phyloP scores from a whole-genome alignment of 2,329 filamentous ascomycete genomes.

The Pestalotiopsis sp. region DNA sequence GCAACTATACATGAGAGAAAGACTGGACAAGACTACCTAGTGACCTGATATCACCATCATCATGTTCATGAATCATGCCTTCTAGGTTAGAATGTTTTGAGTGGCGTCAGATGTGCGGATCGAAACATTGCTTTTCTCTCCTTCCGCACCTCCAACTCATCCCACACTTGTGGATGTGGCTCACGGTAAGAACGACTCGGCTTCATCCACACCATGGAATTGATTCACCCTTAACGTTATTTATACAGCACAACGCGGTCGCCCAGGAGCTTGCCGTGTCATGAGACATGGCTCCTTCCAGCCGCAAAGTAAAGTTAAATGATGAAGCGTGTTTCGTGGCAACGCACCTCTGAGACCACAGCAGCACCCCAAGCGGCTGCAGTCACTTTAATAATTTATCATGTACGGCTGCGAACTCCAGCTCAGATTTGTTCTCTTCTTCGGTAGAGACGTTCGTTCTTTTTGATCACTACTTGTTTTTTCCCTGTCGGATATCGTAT shows the following conservation, averaged over 20 bases:
- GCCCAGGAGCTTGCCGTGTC: not conserved
- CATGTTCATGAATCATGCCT: not conserved
- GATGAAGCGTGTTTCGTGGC: not conserved
- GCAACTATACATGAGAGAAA: not conserved
- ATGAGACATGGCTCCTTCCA: not conserved
- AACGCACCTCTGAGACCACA: not conserved
- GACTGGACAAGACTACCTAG: not conserved
- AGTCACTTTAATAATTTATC: not conserved
- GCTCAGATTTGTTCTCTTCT: not conserved
- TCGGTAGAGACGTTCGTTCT: not conserved
- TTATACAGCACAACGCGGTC: not conserved
- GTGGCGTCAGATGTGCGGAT: not conserved
- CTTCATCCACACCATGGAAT: not conserved
- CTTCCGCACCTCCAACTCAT: not conserved
- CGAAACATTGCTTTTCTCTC: not conserved
- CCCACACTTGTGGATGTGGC: not conserved
- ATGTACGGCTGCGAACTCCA: not conserved
- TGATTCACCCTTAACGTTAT: not conserved
- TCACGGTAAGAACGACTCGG: not conserved
- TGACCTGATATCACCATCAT: not conserved
- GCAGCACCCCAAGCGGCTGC: not conserved
- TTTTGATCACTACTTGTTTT: not conserved
- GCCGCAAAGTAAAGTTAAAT: not conserved
- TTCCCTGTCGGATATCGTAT: not conserved
- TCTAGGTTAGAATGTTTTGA: not conserved